Conservation (phyloP, 1,284 basidiomycete species). For the Ganoderma lingzhi region DNA sequence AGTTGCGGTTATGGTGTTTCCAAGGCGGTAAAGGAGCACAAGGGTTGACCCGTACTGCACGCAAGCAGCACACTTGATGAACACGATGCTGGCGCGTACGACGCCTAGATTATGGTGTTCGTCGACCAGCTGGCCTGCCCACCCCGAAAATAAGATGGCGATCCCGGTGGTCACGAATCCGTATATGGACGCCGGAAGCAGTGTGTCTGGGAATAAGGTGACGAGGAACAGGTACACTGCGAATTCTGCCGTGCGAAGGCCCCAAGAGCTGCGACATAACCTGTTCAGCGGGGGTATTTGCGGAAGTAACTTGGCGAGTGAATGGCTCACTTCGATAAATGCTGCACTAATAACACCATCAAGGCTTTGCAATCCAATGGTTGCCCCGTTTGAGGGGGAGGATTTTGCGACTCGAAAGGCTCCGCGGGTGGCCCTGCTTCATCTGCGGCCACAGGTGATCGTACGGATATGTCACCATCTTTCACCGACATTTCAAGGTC, state of each 20-base stretch:
- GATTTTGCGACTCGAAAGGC: not conserved
- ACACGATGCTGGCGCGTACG: slow-evolving; percentile 51
- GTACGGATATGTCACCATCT: not conserved
- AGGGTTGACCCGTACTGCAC: slow-evolving; percentile 50
- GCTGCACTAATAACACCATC: slow-evolving; percentile 31
- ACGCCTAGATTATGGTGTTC: slow-evolving; percentile 47
- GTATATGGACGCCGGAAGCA: slow-evolving; percentile 59
- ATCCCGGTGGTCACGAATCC: slow-evolving; percentile 52
- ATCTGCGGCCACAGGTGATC: not conserved
- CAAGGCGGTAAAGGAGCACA: slow-evolving; percentile 34
- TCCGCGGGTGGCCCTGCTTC: not conserved
- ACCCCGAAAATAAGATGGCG: slow-evolving; percentile 49
- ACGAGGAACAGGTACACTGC: slow-evolving; percentile 57
- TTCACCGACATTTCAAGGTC: not conserved
- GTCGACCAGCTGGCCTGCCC: slow-evolving; percentile 56
- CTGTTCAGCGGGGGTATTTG: no score
- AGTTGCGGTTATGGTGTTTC: not conserved
- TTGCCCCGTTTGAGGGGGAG: not conserved
- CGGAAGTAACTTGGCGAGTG: not conserved
- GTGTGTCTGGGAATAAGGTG: slow-evolving; percentile 54
- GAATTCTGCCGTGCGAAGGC: slow-evolving; percentile 53
- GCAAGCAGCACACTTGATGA: slow-evolving; percentile 53
- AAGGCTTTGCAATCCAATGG: slow-evolving; percentile 31
- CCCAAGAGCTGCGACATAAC: slow-evolving; percentile 46
- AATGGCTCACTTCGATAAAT: slow-evolving; percentile 32